Evolutionary conservation across 768 basidiomycete genomes (phyloP).

Genomic region (Tephrocybe sp.): DNA sequence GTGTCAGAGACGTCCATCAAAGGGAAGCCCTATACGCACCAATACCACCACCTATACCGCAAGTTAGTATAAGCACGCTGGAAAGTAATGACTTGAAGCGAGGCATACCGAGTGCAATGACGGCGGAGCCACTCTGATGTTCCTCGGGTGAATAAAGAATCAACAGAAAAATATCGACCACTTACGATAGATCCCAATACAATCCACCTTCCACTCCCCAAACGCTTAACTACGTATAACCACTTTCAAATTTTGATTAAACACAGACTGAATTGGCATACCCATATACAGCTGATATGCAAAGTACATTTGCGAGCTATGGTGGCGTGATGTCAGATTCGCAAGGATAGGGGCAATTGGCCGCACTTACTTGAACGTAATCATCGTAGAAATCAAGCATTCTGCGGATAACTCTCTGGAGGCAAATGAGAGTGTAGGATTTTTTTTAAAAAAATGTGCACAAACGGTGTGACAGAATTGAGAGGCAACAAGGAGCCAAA

Average conservation of each 20-base stretch:
- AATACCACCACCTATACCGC: conserved; percentile 26
- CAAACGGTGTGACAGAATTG: conserved; percentile 37
- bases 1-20: background rate
- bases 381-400: background rate
- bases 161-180: background rate
- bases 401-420: conserved; percentile 38
- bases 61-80: too few relatives aligned
- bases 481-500: conserved; percentile 41
- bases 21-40: conserved; percentile 15
- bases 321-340: background rate
- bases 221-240: conserved; percentile 22
- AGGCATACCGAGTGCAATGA: too few relatives aligned
- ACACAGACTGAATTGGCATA: conserved; percentile 10
- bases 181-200: conserved; percentile 29
- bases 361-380: conserved; percentile 32
- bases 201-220: conserved; percentile 24
- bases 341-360: background rate
- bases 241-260: background rate
- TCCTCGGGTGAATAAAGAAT: background rate
- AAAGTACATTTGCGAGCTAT: conserved; percentile 45
- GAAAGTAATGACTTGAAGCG: too few relatives aligned
- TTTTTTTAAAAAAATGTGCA: background rate
- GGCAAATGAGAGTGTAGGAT: background rate
- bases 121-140: background rate
- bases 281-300: conserved; percentile 39